Percentiles rank a stretch among this genome's conserved stretches.
Conservation (phyloP, 345 rosid genomes). For the Syzygium aqueum region DNA sequence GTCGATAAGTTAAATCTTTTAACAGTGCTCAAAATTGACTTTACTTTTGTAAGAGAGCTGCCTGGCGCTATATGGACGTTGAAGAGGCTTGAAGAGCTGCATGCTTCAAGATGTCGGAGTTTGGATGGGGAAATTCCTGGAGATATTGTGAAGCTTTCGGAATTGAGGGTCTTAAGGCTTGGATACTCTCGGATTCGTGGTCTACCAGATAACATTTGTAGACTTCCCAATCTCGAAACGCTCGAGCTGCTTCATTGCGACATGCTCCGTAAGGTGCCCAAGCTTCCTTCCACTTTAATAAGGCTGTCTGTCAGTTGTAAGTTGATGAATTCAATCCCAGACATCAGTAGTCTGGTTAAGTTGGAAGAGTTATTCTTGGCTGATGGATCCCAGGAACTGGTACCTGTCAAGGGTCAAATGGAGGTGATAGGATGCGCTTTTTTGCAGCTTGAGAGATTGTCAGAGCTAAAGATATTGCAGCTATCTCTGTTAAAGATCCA, state of each 20-base stretch:
- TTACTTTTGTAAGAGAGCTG: not conserved
- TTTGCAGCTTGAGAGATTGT: not conserved
- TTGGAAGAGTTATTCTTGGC: not conserved
- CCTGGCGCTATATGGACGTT: not conserved
- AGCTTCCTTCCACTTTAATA: not conserved
- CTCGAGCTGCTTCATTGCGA: not conserved
- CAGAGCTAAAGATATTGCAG: not conserved
- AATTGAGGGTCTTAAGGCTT: not conserved
- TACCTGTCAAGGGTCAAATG: accelerated
- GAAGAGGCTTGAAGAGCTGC: not conserved
- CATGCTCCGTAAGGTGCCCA: not conserved
- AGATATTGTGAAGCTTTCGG: not conserved
- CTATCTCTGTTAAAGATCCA: not conserved
- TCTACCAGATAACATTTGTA: not conserved
- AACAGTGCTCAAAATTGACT: not conserved
- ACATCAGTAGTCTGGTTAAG: not conserved
- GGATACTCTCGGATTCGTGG: not conserved
- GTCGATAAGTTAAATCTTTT: not conserved
- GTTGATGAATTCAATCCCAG: not conserved
- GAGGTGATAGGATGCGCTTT: accelerated
- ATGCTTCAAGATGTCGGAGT: not conserved
- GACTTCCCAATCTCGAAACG: not conserved
- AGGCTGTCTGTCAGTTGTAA: not conserved
- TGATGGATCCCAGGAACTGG: not conserved
- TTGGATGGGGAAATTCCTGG: not conserved